phyloP scores from a whole-genome alignment of 2,329 filamentous ascomycete genomes.

The Cadophora luteo-olivacea region DNA sequence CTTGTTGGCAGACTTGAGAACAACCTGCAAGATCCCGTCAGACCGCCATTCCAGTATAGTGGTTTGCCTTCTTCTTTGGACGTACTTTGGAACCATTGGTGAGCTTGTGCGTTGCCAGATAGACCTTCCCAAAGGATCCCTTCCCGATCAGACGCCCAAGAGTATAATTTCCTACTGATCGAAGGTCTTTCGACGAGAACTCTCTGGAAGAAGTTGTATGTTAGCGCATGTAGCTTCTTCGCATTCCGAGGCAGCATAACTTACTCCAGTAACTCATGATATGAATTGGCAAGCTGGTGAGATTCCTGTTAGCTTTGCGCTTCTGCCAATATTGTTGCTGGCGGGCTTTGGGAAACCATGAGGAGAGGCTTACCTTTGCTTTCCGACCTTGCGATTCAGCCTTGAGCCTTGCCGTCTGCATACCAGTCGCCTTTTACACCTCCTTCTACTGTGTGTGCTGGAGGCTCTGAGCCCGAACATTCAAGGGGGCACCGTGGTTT shows the following conservation, averaged over 20 bases:
- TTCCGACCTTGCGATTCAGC: slow-evolving; percentile 65
- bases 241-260: slow-evolving; percentile 44
- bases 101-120: slow-evolving; percentile 93
- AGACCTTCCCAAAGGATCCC: slow-evolving; percentile 98
- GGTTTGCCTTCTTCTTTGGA: neutral
- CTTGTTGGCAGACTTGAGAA: slow-evolving; percentile 97
- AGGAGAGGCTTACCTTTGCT: slow-evolving; percentile 57
- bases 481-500: slow-evolving; percentile 39
- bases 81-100: slow-evolving; percentile 95
- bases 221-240: slow-evolving; percentile 32
- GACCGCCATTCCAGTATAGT: slow-evolving; percentile 4
- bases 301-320: slow-evolving; percentile 44
- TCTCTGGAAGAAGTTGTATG: slow-evolving; percentile 64
- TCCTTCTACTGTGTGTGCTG: slow-evolving; percentile 41
- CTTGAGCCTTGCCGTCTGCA: slow-evolving; percentile 59
- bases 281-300: slow-evolving; percentile 88
- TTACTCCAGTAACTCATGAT: slow-evolving; percentile 94
- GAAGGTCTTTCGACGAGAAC: slow-evolving; percentile 90
- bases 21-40: slow-evolving; percentile 66
- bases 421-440: slow-evolving; percentile 46
- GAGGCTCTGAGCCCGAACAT: slow-evolving; percentile 40
- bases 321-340: slow-evolving; percentile 27
- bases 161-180: slow-evolving; percentile 92
- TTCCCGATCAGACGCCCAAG: slow-evolving; percentile 94
- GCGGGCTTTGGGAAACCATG: slow-evolving; percentile 1